phyloP scores from a whole-genome alignment of 441 rosid genomes.

The Populus hybrid region DNA sequence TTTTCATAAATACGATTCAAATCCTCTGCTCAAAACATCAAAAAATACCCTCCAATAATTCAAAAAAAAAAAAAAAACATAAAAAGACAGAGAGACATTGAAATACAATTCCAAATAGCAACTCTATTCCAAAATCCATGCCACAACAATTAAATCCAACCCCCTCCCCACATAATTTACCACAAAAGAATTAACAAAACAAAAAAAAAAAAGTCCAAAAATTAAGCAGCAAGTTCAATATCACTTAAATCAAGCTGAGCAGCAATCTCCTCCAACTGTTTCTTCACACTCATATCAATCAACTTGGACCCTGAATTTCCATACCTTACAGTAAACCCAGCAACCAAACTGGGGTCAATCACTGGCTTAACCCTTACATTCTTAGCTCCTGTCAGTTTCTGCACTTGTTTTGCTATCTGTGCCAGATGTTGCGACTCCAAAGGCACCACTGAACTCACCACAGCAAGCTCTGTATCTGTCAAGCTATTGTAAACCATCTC shows the following conservation, averaged over 20 bases:
- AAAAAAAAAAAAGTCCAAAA: neutral
- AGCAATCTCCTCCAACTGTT: conserved; percentile 84
- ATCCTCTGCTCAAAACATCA: no score
- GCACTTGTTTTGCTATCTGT: conserved; percentile 90
- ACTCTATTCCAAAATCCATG: neutral
- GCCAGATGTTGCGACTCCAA: conserved; percentile 75
- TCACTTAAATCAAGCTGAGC: conserved; percentile 74
- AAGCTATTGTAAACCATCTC: conserved; percentile 61
- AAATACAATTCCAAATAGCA: neutral
- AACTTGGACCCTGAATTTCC: conserved; percentile 74
- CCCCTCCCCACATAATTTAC: neutral
- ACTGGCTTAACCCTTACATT: conserved; percentile 80
- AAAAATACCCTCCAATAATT: no score
- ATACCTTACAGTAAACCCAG: conserved; percentile 83
- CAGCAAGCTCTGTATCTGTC: conserved; percentile 69
- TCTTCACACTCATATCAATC: conserved; percentile 93
- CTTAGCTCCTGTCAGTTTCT: conserved; percentile 78
- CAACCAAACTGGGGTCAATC: conserved; percentile 72
- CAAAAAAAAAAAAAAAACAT: no score
- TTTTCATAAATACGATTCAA: no score
- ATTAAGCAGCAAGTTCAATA: conserved; percentile 49
- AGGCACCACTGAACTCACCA: conserved; percentile 75
- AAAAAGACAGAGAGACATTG: neutral
- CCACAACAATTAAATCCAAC: neutral
- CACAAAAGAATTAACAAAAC: neutral